Evolutionary conservation across 1,139 yeast species (phyloP), one percentile per base, ranked within the genome.

Genomic region (Kodamaea arcana): DNA sequence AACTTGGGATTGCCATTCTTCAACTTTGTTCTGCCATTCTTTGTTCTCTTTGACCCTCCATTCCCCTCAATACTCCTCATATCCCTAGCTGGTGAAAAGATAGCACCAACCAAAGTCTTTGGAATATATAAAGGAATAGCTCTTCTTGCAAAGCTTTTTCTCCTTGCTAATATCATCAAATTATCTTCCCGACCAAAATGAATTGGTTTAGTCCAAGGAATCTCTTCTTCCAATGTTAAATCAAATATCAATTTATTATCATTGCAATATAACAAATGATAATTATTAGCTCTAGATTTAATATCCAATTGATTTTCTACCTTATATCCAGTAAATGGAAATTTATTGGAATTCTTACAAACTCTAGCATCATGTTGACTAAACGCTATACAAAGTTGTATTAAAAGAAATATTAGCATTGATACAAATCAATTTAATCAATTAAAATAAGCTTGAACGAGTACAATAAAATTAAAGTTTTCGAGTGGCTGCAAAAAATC

Each of bases 241-340:
- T 60, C 65, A 31, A 45, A 52, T 4, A 60, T 48, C 16, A 60
- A 37, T 35, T 54, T 59, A 36, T 59, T 59, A 35, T 62, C 65
- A 29, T 50, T 46, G 34, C 67, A 63, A 33, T 61, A 58, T 9
- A 60, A 39, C 25, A 63, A 43, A 35, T 51, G 58, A 30, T 45
- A 55, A 15, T 47, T 46, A 17, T 48, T 49, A 1, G 15, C 26
- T 31, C 47, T 40, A 5, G 40, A 32, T 7, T 39, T 36, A 6
- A 51, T 22, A 15, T 44, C 40, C 10, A 58, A 41, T 35, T 57
- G 65, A 29, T 52, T 43, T 36, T 62, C 67, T 15, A 62, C 41
- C 37, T 56, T 58, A 44, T 55, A 64, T 1, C 69, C 69, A 1
- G 66, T 57, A 35, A 60, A 62, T 2, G 61, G 56, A 22, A 32